These are phyloP conservation scores for Porodaedalea pini DNA, from an alignment of 1,284 basidiomycete species.

Conservation along the genomic window DNA sequence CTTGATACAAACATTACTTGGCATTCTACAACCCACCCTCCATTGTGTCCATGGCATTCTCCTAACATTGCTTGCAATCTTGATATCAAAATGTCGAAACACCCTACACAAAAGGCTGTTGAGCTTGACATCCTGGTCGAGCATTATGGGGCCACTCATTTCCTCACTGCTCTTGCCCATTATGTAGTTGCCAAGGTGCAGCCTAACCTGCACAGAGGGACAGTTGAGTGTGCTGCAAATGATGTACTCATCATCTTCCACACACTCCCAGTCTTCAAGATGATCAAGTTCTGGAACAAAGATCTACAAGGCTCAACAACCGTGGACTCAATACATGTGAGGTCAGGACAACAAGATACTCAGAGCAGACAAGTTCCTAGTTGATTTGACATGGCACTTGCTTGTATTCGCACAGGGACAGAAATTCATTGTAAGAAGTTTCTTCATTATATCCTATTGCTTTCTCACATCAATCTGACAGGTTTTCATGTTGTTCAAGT, in stretches of 20 bases:
- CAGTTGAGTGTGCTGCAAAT: not conserved
- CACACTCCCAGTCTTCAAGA: not conserved
- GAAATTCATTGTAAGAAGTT: not conserved
- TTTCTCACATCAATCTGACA: not conserved
- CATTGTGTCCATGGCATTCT: not conserved
- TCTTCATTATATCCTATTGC: too few species aligned
- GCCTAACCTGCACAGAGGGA: not conserved
- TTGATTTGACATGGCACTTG: slow-evolving; percentile 3
- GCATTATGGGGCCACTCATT: not conserved
- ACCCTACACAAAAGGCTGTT: not conserved
- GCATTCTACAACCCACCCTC: not conserved
- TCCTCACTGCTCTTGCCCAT: not conserved
- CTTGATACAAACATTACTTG: not conserved
- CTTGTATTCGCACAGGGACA: not conserved
- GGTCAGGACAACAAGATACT: not conserved
- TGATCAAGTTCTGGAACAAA: not conserved
- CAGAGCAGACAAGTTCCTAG: not conserved
- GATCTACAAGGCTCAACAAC: not conserved
- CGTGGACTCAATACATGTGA: not conserved
- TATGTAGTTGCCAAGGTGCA: not conserved
- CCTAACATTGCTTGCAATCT: not conserved
- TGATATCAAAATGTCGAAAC: not conserved
- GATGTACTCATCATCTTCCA: not conserved
- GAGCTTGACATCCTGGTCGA: not conserved
- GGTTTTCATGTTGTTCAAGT: slow-evolving; percentile 25